A percentile compares a stretch with the other conserved stretches of the same genome.
phyloP scores from a whole-genome alignment of 768 basidiomycete species.

The Fistulinella prunicolor region DNA sequence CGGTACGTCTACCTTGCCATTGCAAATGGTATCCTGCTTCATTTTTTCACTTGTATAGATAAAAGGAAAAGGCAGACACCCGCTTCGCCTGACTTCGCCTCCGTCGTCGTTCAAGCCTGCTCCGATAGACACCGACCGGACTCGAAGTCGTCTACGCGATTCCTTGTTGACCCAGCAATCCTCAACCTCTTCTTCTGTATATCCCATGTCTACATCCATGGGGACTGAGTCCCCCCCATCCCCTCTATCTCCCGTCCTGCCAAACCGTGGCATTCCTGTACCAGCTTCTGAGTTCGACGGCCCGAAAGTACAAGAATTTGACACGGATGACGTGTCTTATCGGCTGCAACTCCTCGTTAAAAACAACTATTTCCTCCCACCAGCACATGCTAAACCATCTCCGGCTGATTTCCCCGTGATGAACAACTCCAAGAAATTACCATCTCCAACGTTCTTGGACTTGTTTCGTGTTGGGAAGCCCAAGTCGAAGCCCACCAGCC shows the following conservation, averaged over 20 bases:
- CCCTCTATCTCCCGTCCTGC: slow-evolving; percentile 53
- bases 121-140: slow-evolving; percentile 29
- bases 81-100: slow-evolving; percentile 35
- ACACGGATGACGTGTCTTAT: slow-evolving; percentile 80
- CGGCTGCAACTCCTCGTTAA: slow-evolving; percentile 80
- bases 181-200: slow-evolving; percentile 70
- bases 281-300: slow-evolving; percentile 50
- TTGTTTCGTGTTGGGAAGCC: slow-evolving; percentile 67
- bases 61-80: slow-evolving; percentile 36
- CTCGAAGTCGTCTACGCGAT: slow-evolving; percentile 55
- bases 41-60: slow-evolving; percentile 23
- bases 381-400: slow-evolving; percentile 80
- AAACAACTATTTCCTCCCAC: slow-evolving; percentile 87
- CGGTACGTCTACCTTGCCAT: slow-evolving; percentile 20
- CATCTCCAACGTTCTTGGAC: slow-evolving; percentile 57
- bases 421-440: slow-evolving; percentile 41
- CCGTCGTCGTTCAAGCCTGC: slow-evolving; percentile 33
- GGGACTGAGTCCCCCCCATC: slow-evolving; percentile 63
- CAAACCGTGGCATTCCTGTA: slow-evolving; percentile 41
- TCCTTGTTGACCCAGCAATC: slow-evolving; percentile 62
- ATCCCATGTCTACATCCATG: slow-evolving; percentile 70
- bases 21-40: slow-evolving; percentile 14
- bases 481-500: slow-evolving; percentile 60
- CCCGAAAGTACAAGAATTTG: slow-evolving; percentile 49
- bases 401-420: slow-evolving; percentile 55